These are phyloP conservation scores for Cylindrotheca fusiformis DNA, from an alignment of 108 stramenopile species.

Conservation along the genomic window DNA sequence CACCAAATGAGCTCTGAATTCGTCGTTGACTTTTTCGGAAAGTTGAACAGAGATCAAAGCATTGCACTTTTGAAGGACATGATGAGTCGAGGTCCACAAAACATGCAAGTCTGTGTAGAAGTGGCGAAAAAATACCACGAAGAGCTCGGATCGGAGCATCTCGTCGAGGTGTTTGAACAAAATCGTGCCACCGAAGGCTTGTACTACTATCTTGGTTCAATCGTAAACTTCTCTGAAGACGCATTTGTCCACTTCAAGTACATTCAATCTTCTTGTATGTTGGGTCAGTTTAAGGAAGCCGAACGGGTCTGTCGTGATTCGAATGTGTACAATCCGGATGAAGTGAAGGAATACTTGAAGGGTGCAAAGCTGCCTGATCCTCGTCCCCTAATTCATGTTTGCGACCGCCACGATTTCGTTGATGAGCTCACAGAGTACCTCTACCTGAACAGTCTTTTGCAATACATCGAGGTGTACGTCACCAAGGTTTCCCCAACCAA, in stretches of 20 bases:
- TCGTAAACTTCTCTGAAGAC: constrained; percentile 97
- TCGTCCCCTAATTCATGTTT: constrained; percentile 99
- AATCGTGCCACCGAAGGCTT: constrained; percentile 96
- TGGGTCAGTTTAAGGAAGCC: constrained; percentile 96
- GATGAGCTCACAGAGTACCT: constrained; percentile 99
- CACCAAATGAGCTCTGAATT: constrained; percentile 97
- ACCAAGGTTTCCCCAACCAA: constrained; percentile 97
- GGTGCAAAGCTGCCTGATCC: constrained; percentile 99
- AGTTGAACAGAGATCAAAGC: constrained; percentile 91
- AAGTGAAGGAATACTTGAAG: constrained; percentile 98
- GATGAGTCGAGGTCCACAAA: constrained; percentile 89
- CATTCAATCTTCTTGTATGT: constrained; percentile 93
- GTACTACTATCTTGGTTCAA: constrained; percentile 95
- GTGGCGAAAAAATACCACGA: constrained; percentile 98
- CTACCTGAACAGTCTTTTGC: constrained; percentile 96
- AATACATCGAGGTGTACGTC: constrained; percentile 99
- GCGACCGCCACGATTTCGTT: constrained; percentile 97
- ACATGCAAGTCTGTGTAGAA: constrained; percentile 96
- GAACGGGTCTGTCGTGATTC: constrained; percentile 99
- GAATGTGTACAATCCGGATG: constrained; percentile 96
- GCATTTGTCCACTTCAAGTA: constrained; percentile 99
- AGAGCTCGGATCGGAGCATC: constrained; percentile 92
- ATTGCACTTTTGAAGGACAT: constrained; percentile 95
- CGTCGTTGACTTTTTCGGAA: constrained; percentile 96
- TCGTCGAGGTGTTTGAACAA: constrained; percentile 95